Evolutionary conservation across 2,329 filamentous ascomycete species (phyloP).

Genomic region (Beauveria caledonica): DNA sequence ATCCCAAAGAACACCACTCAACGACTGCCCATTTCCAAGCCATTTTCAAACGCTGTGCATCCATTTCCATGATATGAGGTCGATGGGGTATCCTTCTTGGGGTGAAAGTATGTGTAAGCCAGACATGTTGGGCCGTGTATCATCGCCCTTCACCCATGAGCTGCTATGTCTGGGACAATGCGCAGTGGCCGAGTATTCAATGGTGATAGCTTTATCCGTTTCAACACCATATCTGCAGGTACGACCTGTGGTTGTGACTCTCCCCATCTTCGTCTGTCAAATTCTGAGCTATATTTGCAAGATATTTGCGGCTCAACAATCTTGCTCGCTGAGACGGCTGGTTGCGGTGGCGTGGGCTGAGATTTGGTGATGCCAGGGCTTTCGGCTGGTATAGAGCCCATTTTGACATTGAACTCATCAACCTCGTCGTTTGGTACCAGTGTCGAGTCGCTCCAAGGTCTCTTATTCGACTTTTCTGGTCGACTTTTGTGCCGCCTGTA

Average conservation of each 20-base stretch:
- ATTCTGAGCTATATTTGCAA: slow-evolving; percentile 6
- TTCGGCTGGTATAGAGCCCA: slow-evolving; percentile 2
- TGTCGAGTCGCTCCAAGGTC: background rate
- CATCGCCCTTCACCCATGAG: background rate
- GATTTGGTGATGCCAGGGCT: background rate
- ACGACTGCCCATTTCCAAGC: background rate
- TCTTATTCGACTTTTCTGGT: background rate
- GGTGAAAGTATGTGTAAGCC: background rate
- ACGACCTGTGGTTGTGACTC: slow-evolving; percentile 20
- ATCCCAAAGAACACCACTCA: background rate
- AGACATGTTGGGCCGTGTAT: background rate
- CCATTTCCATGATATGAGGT: background rate
- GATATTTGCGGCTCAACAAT: background rate
- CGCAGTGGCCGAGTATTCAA: background rate
- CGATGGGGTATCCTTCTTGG: background rate
- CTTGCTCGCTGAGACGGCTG: background rate
- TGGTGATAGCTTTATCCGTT: background rate
- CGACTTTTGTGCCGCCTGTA: background rate
- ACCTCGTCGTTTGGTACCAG: background rate
- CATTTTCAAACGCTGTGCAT: background rate
- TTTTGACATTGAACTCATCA: slow-evolving; percentile 1
- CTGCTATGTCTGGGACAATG: background rate
- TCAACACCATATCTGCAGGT: slow-evolving; percentile 7
- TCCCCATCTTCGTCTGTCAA: slow-evolving; percentile 14
- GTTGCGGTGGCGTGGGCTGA: background rate